Conservation (phyloP, 2,329 filamentous ascomycete species). For the Aspergillus sp. region DNA sequence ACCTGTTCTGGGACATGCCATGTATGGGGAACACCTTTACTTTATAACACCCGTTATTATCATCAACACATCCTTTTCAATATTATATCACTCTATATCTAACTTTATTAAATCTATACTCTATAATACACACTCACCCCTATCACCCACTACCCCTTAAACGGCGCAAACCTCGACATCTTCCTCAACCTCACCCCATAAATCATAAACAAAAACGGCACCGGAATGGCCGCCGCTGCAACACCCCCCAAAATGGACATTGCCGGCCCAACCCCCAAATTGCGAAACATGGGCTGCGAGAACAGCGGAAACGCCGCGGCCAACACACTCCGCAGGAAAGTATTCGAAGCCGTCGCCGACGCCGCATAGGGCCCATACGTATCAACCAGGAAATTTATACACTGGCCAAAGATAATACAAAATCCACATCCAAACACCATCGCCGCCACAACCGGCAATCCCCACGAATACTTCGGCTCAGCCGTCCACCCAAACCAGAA, state of each 20-base stretch:
- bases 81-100: background rate
- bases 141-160: background rate
- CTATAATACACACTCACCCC: background rate
- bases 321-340: slow-evolving; percentile 46
- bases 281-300: slow-evolving; percentile 56
- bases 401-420: slow-evolving; percentile 73
- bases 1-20: background rate
- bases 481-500: slow-evolving; percentile 52
- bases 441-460: slow-evolving; percentile 55
- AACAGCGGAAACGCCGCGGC: slow-evolving; percentile 50
- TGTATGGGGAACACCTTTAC: background rate
- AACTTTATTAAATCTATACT: background rate
- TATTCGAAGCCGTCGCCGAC: slow-evolving; percentile 46
- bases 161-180: slow-evolving; percentile 4
- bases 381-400: slow-evolving; percentile 76
- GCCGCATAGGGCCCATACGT: slow-evolving; percentile 45
- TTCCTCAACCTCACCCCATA: background rate
- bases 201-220: slow-evolving; percentile 46
- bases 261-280: slow-evolving; percentile 64
- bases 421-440: slow-evolving; percentile 68
- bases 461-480: slow-evolving; percentile 62
- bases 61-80: background rate
- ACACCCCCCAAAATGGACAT: slow-evolving; percentile 60
- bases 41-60: too few species aligned
- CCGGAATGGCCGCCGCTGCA: slow-evolving; percentile 43